Evolutionary conservation across 768 basidiomycete genomes (phyloP), one percentile per base, ranked within the genome.

Genomic region (Phlegmacium glaucopus): DNA sequence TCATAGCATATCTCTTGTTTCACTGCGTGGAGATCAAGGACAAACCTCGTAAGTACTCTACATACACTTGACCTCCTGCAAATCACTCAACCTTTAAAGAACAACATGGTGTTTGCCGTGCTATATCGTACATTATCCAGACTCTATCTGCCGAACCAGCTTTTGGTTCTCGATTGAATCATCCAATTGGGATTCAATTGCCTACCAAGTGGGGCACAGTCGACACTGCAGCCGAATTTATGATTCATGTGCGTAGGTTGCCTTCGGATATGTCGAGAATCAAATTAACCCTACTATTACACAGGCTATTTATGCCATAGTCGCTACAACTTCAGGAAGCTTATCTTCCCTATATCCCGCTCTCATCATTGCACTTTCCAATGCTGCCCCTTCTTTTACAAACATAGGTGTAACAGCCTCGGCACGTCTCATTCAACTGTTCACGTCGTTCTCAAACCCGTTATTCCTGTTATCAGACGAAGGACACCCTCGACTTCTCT

Each of bases 381-480:
- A 99, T 64, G 75, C 81, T 11, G 89, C 94, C 0, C 94, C 95
- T 0, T 85, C 90, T 64, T 79, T 96, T 56, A 85, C 83, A 65
- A 79, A 87, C 53, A 72, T 96, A 16, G 83, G 84, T 34, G 80
- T 93, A 40, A 82, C 84, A 27, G 83, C 92, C 10, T 87, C 93
- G 3, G 87, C 89, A 5, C 78, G 90, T 13, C 75, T 99, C 6
- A 63, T 94, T 29, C 93, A 96, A 64, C 77, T 98, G 6, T 92
- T 96, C 68, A 85, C 79, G 25, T 91, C 95, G 0, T 95, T 99
- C 62, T 85, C 92, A 5, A 90, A 86, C 49, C 90, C 96, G 0
- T 70, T 83, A 2, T 97, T 97, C 65, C 70, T 98, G 28, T 69
- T 99, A 15, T 85, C 90, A 3, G 96, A 98, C 52, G 96, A 97